Conservation (phyloP, 768 basidiomycete species). For the Neoboletus subvelutipes region DNA sequence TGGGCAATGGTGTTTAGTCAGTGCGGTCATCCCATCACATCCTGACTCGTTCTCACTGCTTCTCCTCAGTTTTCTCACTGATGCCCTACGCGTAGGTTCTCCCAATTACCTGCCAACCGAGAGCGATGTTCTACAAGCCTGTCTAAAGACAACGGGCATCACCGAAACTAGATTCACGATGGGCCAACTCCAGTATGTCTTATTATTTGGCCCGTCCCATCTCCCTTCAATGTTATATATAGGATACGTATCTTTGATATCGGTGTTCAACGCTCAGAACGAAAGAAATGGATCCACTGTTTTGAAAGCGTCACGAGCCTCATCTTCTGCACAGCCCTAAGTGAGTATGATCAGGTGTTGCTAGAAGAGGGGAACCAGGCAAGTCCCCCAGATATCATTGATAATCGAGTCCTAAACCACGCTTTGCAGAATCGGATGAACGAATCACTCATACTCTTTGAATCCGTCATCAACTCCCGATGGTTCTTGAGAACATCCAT, state of each 20-base stretch:
- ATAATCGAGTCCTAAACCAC: background rate
- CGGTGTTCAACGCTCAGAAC: constrained; percentile 75
- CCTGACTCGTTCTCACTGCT: background rate
- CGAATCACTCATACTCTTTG: constrained; percentile 73
- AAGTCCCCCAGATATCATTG: background rate
- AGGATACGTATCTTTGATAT: constrained; percentile 76
- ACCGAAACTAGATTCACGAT: constrained; percentile 81
- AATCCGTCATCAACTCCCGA: constrained; percentile 75
- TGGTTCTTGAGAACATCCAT: constrained; percentile 72
- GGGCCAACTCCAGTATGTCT: constrained; percentile 58
- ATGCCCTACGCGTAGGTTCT: constrained; percentile 79
- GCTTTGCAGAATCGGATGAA: constrained; percentile 64
- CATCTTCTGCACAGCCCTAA: constrained; percentile 74
- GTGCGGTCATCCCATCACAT: constrained; percentile 28
- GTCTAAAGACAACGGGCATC: constrained; percentile 88
- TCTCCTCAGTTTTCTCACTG: constrained; percentile 71
- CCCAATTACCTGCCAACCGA: constrained; percentile 83
- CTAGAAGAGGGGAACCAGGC: constrained; percentile 52
- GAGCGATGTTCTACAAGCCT: constrained; percentile 83
- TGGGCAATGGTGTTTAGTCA: constrained; percentile 92
- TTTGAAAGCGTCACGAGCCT: constrained; percentile 81
- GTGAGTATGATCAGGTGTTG: constrained; percentile 73
- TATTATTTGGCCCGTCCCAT: fast-evolving
- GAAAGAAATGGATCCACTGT: constrained; percentile 82
- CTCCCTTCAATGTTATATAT: background rate